These are phyloP conservation scores for Sphaerobolus stellatus DNA, from an alignment of 1,284 basidiomycete genomes.

Conservation along the genomic window DNA sequence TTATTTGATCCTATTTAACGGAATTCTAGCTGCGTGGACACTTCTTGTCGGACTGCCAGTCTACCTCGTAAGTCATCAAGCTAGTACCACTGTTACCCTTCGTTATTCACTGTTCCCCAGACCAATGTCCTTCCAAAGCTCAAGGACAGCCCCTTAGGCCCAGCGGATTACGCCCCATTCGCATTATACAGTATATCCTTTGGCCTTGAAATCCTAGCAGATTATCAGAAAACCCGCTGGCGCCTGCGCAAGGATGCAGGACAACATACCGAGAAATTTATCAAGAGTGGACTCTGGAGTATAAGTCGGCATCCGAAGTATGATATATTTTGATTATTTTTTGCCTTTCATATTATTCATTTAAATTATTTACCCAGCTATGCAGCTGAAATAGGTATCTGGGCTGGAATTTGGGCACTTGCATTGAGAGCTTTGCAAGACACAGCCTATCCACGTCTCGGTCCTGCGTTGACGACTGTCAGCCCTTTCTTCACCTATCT, in stretches of 20 bases:
- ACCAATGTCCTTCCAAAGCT: conserved; percentile 54
- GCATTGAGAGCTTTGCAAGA: conserved; percentile 50
- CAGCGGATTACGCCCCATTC: conserved; percentile 58
- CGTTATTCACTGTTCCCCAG: conserved; percentile 24
- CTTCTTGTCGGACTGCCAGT: conserved; percentile 68
- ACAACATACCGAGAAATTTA: conserved; percentile 74
- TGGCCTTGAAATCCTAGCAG: conserved; percentile 63
- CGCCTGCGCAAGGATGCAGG: conserved; percentile 60
- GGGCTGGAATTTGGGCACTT: conserved; percentile 69
- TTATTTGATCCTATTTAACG: conserved; percentile 10
- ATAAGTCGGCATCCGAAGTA: conserved; percentile 78
- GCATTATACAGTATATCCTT: conserved; percentile 61
- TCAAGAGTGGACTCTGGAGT: conserved; percentile 70
- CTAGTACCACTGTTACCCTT: neutral
- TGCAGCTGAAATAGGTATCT: conserved; percentile 74
- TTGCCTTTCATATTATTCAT: neutral
- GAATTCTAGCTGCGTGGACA: conserved; percentile 61
- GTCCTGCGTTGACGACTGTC: conserved; percentile 49
- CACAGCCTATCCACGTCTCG: conserved; percentile 44
- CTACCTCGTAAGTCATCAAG: conserved; percentile 43
- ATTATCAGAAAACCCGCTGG: conserved; percentile 73
- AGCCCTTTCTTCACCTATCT: conserved; percentile 71
- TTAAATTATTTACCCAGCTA: conserved; percentile 47
- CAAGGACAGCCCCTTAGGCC: conserved; percentile 61
- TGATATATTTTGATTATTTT: conserved; percentile 22